Evolutionary conservation across 2,329 filamentous ascomycete species (phyloP).

Genomic region (Colletotrichum brevisporum): DNA sequence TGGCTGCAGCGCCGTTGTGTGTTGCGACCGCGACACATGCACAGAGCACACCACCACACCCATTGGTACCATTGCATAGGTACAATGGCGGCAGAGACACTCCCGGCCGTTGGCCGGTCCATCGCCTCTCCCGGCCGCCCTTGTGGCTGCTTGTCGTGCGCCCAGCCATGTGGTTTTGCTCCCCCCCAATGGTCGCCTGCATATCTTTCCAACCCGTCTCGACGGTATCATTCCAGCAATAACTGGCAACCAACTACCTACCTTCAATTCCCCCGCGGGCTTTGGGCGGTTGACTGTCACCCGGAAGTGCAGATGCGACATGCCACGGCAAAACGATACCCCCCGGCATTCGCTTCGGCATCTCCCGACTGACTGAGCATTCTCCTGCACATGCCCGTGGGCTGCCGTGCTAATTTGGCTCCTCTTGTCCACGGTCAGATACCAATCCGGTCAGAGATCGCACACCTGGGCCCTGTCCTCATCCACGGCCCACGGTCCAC

Average conservation of each 20-base stretch:
- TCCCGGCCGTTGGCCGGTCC: constrained; percentile 28
- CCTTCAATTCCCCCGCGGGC: background rate
- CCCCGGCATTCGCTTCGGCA: constrained; percentile 37
- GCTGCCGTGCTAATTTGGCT: constrained; percentile 28
- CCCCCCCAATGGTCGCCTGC: constrained; percentile 25
- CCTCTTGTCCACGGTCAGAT: constrained; percentile 45
- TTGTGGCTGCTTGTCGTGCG: constrained; percentile 31
- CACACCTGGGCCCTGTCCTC: constrained; percentile 41
- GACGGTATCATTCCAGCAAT: constrained; percentile 24
- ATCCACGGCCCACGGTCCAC: constrained; percentile 21
- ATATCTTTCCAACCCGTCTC: constrained; percentile 26
- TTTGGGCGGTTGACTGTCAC: constrained; percentile 14
- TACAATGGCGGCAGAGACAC: constrained; percentile 22
- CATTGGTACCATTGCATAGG: background rate
- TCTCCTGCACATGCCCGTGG: constrained; percentile 38
- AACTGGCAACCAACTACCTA: background rate
- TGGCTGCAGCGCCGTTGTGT: constrained; percentile 38
- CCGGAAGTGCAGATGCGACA: constrained; percentile 11
- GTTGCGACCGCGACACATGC: constrained; percentile 29
- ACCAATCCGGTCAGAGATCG: constrained; percentile 51
- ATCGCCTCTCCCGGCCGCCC: constrained; percentile 25
- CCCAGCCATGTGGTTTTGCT: constrained; percentile 38
- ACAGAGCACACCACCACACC: constrained; percentile 20
- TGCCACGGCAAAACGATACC: constrained; percentile 12
- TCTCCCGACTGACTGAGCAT: constrained; percentile 38